A percentile compares a stretch with the other conserved stretches of the same genome.
phyloP scores from a whole-genome alignment of 495 filamentous ascomycete species.

The Penicillium lagena region DNA sequence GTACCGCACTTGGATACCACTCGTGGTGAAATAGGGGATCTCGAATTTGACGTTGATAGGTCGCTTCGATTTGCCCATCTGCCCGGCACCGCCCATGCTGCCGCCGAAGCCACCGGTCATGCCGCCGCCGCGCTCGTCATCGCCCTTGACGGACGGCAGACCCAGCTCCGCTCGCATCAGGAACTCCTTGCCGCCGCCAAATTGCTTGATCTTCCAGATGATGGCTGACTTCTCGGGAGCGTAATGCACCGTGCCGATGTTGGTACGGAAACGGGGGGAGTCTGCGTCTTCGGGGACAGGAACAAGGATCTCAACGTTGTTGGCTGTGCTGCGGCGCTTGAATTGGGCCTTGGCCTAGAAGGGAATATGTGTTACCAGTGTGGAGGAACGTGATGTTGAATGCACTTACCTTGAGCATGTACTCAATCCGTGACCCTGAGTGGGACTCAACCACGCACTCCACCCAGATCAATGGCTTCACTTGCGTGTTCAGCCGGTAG shows the following conservation, averaged over 20 bases:
- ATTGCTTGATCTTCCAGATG: constrained; percentile 99
- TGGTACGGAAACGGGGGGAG: constrained; percentile 92
- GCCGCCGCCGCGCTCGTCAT: constrained; percentile 91
- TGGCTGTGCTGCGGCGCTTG: constrained; percentile 94
- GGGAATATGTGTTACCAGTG: neutral
- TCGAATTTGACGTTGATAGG: constrained; percentile 99
- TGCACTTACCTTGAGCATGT: constrained; percentile 78
- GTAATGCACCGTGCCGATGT: constrained; percentile 97
- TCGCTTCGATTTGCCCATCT: constrained; percentile 76
- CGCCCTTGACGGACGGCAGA: constrained; percentile 88
- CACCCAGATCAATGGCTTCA: constrained; percentile 98
- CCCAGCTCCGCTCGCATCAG: constrained; percentile 98
- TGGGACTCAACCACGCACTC: constrained; percentile 96
- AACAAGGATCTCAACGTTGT: constrained; percentile 97
- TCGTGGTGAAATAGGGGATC: constrained; percentile 99
- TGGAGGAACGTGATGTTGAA: neutral
- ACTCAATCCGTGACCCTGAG: constrained; percentile 90
- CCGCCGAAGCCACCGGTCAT: constrained; percentile 96
- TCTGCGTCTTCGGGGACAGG: constrained; percentile 98
- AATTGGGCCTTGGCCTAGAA: constrained; percentile 86
- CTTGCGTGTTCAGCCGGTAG: constrained; percentile 97
- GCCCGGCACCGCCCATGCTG: constrained; percentile 72
- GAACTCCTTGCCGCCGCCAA: constrained; percentile 96
- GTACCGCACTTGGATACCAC: constrained; percentile 96
- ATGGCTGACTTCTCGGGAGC: constrained; percentile 96